Percentiles rank a stretch among this genome's conserved stretches.
Evolutionary conservation across 169 alveolate species (phyloP).

Genomic region (Eimeria tenella): DNA sequence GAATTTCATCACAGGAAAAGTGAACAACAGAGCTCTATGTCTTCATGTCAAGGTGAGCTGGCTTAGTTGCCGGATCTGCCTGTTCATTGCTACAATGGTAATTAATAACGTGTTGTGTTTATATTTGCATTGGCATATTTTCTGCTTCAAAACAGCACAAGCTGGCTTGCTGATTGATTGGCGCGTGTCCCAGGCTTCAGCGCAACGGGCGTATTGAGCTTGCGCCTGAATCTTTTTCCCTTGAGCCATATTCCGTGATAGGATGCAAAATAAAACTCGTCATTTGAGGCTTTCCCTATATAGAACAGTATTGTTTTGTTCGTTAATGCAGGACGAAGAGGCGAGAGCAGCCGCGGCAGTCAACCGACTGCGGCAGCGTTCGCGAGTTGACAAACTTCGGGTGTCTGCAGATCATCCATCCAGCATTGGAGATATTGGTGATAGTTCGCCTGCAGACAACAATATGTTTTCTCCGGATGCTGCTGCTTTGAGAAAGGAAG

Average conservation of each 20-base stretch:
- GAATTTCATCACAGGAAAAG: not conserved
- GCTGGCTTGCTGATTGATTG: no score
- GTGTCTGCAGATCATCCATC: not conserved
- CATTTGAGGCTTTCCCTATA: no score
- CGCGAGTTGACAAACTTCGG: not conserved
- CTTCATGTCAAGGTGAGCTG: conserved; percentile 23
- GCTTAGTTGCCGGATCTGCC: no score
- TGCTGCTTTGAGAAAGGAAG: not conserved
- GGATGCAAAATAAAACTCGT: no score
- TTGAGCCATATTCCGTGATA: no score
- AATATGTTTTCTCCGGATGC: not conserved
- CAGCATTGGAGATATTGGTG: not conserved
- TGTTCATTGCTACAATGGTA: no score
- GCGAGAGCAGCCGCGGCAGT: conserved; percentile 25
- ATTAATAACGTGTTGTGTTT: no score
- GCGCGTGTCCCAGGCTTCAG: no score
- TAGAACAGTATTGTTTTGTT: not conserved
- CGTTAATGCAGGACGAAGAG: conserved; percentile 42
- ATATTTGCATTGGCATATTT: no score
- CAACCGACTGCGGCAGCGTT: conserved; percentile 43
- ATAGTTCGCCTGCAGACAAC: not conserved
- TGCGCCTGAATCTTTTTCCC: no score
- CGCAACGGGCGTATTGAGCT: no score
- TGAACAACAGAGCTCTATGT: not conserved
- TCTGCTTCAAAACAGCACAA: no score